Evolutionary conservation across 1,139 yeast genomes (phyloP).

Genomic region (Blastobotrys serpentis): DNA sequence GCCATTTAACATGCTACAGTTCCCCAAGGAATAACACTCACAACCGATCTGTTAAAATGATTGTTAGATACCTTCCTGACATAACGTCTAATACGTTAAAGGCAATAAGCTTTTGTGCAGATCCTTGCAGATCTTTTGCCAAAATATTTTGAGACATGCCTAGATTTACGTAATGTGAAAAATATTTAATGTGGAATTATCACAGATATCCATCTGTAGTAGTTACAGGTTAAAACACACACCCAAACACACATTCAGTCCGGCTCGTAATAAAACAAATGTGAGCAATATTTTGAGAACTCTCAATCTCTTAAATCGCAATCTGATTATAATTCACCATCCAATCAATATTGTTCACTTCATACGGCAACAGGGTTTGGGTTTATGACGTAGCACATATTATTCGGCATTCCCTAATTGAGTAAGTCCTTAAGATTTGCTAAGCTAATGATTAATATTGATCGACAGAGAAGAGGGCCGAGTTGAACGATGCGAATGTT

Average conservation of each 20-base stretch:
- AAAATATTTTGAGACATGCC: not conserved
- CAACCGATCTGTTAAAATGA: too few species aligned
- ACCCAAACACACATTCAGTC: too few species aligned
- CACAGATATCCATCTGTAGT: not conserved
- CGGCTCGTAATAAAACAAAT: too few species aligned
- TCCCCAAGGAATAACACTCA: too few species aligned
- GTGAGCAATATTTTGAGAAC: too few species aligned
- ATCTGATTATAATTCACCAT: too few species aligned
- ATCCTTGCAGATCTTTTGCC: not conserved
- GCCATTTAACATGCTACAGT: too few species aligned
- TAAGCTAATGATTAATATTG: not conserved
- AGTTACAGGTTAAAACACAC: not conserved
- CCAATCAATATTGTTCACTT: too few species aligned
- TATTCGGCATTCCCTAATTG: not conserved
- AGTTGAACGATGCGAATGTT: not conserved
- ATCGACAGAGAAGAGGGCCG: constrained; percentile 4
- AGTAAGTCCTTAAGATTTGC: not conserved
- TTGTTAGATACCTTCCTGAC: too few species aligned
- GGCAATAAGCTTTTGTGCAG: not conserved
- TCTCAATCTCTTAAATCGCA: too few species aligned
- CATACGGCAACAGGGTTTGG: constrained; percentile 2
- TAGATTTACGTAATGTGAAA: not conserved
- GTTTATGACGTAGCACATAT: not conserved
- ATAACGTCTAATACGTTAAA: not conserved
- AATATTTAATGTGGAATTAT: not conserved